Percentiles rank a stretch among this genome's conserved stretches.
Evolutionary conservation across 176 grass and related monocot species (phyloP).

Genomic region (Zoysia pacifica): DNA sequence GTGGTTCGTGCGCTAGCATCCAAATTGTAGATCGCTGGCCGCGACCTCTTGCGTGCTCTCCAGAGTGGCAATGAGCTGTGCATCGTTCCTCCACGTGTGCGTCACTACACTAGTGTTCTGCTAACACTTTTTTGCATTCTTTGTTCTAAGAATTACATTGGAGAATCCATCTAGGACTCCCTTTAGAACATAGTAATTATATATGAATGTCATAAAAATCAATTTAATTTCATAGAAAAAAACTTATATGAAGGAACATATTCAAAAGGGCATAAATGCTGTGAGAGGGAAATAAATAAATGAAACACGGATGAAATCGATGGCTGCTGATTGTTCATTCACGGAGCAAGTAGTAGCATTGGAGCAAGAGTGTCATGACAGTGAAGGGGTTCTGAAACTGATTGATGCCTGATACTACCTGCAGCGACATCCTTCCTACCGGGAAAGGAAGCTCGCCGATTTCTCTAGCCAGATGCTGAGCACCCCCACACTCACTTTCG

Average conservation of each 20-base stretch:
- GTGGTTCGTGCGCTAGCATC: background rate
- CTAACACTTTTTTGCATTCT: too few species aligned
- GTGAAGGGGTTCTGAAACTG: background rate
- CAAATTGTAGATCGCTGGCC: constrained; percentile 20
- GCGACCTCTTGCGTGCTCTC: background rate
- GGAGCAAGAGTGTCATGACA: background rate
- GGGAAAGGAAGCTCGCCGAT: constrained; percentile 4
- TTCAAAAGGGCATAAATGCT: background rate
- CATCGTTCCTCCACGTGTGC: background rate
- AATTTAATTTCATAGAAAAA: too few species aligned
- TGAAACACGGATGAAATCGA: background rate
- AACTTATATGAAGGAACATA: too few species aligned
- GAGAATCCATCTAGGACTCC: too few species aligned
- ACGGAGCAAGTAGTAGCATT: background rate
- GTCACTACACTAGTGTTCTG: background rate
- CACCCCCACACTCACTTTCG: background rate
- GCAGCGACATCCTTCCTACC: constrained; percentile 49
- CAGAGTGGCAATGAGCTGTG: constrained; percentile 24
- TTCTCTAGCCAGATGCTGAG: background rate
- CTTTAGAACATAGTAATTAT: too few species aligned
- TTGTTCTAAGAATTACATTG: too few species aligned
- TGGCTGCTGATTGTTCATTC: background rate
- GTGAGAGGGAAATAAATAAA: background rate
- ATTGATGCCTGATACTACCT: background rate
- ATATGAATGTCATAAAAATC: too few species aligned